Evolutionary conservation across 139 green algal species (phyloP).

Genomic region (Trebouxia sp.): DNA sequence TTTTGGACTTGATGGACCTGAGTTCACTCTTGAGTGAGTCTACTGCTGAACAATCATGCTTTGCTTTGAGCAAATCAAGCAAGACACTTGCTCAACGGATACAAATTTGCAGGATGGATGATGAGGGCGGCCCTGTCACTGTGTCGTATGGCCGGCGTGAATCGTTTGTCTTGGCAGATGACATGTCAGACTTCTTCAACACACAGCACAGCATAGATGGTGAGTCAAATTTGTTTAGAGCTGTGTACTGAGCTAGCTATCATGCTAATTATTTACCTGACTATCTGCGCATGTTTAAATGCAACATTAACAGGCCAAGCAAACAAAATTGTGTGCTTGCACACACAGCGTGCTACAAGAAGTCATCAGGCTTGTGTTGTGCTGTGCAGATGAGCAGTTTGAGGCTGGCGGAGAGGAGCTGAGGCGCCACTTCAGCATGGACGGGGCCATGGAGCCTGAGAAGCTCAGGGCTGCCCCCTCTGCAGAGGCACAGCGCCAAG

Average conservation of each 20-base stretch:
- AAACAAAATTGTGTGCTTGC: not conserved
- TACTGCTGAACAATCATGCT: not conserved
- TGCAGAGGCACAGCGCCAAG: not conserved
- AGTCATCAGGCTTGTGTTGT: not conserved
- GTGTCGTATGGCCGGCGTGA: constrained; percentile 28
- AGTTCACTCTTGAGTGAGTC: constrained; percentile 29
- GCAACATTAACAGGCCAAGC: not conserved
- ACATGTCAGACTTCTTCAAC: constrained; percentile 54
- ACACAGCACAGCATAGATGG: constrained; percentile 34
- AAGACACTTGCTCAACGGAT: not conserved
- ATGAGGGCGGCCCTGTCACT: constrained; percentile 19
- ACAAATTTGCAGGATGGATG: not conserved
- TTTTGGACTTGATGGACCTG: constrained; percentile 16
- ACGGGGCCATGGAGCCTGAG: constrained; percentile 41
- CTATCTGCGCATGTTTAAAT: not conserved
- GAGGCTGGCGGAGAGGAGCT: constrained; percentile 40
- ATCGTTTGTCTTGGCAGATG: constrained; percentile 45
- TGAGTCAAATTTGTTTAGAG: not conserved
- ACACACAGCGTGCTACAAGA: not conserved
- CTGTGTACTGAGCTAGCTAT: too few species aligned
- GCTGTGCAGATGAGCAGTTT: constrained; percentile 39
- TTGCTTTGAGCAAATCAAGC: not conserved
- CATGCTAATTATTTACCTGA: too few species aligned
- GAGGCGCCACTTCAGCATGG: constrained; percentile 44
- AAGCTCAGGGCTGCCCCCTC: constrained; percentile 18